Evolutionary conservation across 2,329 filamentous ascomycete genomes (phyloP).

Genomic region (Bertia moriformis): DNA sequence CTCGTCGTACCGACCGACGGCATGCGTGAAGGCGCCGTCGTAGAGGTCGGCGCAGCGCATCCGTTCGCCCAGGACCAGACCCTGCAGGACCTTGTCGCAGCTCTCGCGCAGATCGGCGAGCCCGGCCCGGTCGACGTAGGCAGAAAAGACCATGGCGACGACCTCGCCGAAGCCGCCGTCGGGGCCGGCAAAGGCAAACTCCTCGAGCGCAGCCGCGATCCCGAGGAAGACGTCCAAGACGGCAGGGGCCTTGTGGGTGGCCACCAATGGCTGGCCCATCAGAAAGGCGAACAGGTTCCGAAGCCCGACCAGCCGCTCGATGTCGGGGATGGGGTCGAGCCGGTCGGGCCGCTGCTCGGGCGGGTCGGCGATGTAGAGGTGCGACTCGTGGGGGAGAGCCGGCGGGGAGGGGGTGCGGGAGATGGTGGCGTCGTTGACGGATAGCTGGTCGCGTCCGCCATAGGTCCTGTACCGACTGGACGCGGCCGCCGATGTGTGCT

Average conservation of each 20-base stretch:
- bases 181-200: conserved; percentile 40
- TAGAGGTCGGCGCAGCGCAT: conserved; percentile 74
- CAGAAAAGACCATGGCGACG: conserved; percentile 51
- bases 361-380: conserved; percentile 36
- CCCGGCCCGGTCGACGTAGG: conserved; percentile 63
- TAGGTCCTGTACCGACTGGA: conserved; percentile 30
- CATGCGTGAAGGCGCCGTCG: conserved; percentile 83
- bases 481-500: conserved; percentile 19
- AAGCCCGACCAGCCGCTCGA: conserved; percentile 41
- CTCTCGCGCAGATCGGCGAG: conserved; percentile 70
- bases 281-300: conserved; percentile 55
- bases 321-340: conserved; percentile 18
- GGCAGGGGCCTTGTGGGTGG: conserved; percentile 33
- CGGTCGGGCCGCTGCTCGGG: conserved; percentile 21
- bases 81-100: conserved; percentile 78
- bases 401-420: conserved; percentile 18
- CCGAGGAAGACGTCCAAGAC: conserved; percentile 38
- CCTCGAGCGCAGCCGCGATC: conserved; percentile 34
- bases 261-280: conserved; percentile 47
- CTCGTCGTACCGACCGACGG: conserved; percentile 70
- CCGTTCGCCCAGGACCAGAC: conserved; percentile 73
- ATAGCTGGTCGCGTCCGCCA: conserved; percentile 28
- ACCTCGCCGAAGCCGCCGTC: conserved; percentile 45
- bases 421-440: conserved; percentile 34
- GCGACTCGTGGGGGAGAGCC: conserved; percentile 26